phyloP scores from a whole-genome alignment of 2,329 filamentous ascomycete genomes.

The Orbilia brochopaga region DNA sequence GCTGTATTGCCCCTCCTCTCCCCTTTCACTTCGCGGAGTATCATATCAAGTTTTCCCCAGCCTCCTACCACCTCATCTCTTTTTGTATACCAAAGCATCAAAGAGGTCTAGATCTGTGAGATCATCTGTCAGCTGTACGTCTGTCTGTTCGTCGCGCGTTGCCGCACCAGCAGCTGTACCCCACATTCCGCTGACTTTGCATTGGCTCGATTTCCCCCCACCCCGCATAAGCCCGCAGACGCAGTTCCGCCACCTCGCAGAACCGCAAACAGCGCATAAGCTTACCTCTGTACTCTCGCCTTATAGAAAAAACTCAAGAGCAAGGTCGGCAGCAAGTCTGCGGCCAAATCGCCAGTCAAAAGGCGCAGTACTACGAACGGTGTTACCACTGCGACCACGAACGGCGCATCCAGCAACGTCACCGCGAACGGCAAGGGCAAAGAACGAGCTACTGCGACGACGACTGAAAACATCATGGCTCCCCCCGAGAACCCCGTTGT shows the following conservation, averaged over 20 bases:
- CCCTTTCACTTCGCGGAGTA: background rate
- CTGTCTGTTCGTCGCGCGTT: background rate
- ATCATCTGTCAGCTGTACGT: background rate
- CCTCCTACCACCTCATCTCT: constrained; percentile 6
- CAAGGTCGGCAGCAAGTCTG: constrained; percentile 48
- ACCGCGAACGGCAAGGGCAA: constrained; percentile 30
- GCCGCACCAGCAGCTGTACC: constrained; percentile 9
- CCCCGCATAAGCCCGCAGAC: background rate
- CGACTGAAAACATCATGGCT: constrained; percentile 23
- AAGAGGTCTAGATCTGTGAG: too few species aligned
- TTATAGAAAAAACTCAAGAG: constrained; percentile 48
- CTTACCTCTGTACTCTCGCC: constrained; percentile 21
- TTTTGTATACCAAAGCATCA: too few species aligned
- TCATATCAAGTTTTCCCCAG: background rate
- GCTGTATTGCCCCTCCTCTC: constrained; percentile 1
- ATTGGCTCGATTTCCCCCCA: background rate
- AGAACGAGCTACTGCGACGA: constrained; percentile 6
- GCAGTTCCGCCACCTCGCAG: background rate
- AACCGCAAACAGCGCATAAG: background rate
- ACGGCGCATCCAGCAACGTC: constrained; percentile 27
- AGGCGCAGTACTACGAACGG: constrained; percentile 23
- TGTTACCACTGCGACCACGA: constrained; percentile 28
- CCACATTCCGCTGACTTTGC: constrained; percentile 1
- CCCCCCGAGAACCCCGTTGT: constrained; percentile 64
- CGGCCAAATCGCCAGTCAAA: constrained; percentile 26